phyloP scores from a whole-genome alignment of 2,329 filamentous ascomycete genomes.

The Aureobasidium leucospermi region DNA sequence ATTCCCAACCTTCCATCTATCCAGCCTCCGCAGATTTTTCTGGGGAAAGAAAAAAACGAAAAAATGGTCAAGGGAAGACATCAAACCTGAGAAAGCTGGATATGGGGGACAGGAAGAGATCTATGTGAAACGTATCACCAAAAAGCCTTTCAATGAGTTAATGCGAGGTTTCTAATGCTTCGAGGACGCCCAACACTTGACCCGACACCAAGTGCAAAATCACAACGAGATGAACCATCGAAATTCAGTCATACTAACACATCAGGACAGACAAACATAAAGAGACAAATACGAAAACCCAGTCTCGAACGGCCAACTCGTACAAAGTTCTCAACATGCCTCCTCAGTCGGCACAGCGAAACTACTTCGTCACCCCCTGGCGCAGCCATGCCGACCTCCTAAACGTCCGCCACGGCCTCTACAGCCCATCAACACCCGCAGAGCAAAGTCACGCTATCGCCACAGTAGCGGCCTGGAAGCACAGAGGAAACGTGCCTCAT shows the following conservation, averaged over 20 bases:
- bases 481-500: constrained; percentile 67
- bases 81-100: background rate
- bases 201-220: no score
- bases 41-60: background rate
- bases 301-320: background rate
- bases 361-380: constrained; percentile 68
- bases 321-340: background rate
- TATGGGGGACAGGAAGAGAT: background rate
- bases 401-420: constrained; percentile 57
- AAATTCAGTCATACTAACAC: background rate
- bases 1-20: background rate
- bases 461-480: constrained; percentile 48
- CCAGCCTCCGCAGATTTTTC: background rate
- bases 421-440: constrained; percentile 37
- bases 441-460: constrained; percentile 12
- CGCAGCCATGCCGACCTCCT: constrained; percentile 59
- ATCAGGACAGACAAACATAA: background rate
- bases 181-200: no score
- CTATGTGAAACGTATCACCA: background rate
- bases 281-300: background rate
- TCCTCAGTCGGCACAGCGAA: background rate
- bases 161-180: no score
- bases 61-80: background rate
- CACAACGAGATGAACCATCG: no score
- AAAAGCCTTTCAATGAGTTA: no score